Conservation (phyloP, 108 stramenopile genomes). For the Fragilaria crotonensis region DNA sequence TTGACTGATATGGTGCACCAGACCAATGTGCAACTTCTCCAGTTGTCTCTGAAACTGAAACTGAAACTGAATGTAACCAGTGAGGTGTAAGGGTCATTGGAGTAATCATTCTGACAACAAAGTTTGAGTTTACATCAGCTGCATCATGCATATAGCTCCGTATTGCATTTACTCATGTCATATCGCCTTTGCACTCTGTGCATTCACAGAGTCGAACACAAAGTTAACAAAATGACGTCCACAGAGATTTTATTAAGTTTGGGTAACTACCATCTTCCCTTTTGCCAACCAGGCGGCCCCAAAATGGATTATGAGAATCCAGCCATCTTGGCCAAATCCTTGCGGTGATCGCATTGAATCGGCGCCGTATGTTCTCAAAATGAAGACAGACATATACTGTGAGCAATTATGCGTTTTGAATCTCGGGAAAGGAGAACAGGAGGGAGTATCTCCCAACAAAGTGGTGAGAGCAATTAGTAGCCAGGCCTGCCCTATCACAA, state of each 20-base stretch:
- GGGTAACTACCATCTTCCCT: slow-evolving; percentile 94
- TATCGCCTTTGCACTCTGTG: too few relatives aligned
- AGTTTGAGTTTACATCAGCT: too few relatives aligned
- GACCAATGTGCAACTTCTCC: too few relatives aligned
- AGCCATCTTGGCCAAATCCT: slow-evolving; percentile 98
- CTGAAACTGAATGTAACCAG: too few relatives aligned
- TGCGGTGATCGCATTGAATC: slow-evolving; percentile 96
- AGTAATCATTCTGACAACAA: too few relatives aligned
- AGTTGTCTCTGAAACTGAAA: too few relatives aligned
- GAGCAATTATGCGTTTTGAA: slow-evolving; percentile 82
- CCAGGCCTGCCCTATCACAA: slow-evolving; percentile 93
- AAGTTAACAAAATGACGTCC: slow-evolving; percentile 90
- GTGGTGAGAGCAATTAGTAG: slow-evolving; percentile 86
- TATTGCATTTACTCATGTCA: too few relatives aligned
- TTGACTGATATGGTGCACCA: too few relatives aligned
- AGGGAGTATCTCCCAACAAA: slow-evolving; percentile 75
- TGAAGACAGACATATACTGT: slow-evolving; percentile 95
- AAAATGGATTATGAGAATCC: slow-evolving; percentile 90
- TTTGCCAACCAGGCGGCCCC: slow-evolving; percentile 84
- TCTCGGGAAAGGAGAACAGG: slow-evolving; percentile 59
- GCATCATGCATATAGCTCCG: too few relatives aligned
- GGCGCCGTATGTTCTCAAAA: slow-evolving; percentile 90
- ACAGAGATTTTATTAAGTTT: slow-evolving; percentile 80
- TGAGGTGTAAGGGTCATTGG: too few relatives aligned
- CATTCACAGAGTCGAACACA: slow-evolving; percentile 68